Evolutionary conservation across 352 stramenopile species (phyloP).

Genomic region (Pythium scleroteichum): DNA sequence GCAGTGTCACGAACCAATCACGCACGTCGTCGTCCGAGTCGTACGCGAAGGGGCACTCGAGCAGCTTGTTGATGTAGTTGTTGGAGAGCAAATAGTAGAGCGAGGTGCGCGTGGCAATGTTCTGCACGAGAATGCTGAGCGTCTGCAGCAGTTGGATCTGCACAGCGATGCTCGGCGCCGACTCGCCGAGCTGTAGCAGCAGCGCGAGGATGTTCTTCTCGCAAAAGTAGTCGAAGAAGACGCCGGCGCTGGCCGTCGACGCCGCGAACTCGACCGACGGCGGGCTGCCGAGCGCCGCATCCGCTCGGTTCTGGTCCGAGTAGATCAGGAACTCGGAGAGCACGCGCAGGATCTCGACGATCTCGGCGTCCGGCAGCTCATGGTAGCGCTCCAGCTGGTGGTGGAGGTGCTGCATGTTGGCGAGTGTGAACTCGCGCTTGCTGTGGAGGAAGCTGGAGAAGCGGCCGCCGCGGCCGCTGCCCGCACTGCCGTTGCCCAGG

Average conservation of each 20-base stretch:
- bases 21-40: constrained; percentile 81
- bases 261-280: constrained; percentile 26
- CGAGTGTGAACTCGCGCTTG: constrained; percentile 60
- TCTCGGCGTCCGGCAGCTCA: constrained; percentile 62
- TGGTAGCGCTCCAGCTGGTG: constrained; percentile 57
- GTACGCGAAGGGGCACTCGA: constrained; percentile 72
- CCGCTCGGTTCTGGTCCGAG: constrained; percentile 74
- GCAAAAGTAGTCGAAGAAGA: constrained; percentile 97
- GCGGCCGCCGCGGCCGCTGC: constrained; percentile 23
- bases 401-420: constrained; percentile 78
- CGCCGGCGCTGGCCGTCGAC: constrained; percentile 36
- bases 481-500: constrained; percentile 25
- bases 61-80: constrained; percentile 94
- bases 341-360: constrained; percentile 82
- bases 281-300: constrained; percentile 5
- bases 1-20: constrained; percentile 88
- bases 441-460: constrained; percentile 23
- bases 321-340: constrained; percentile 89
- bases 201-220: constrained; percentile 95
- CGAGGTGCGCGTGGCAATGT: constrained; percentile 86
- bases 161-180: constrained; percentile 49
- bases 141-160: constrained; percentile 94
- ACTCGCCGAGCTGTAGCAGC: constrained; percentile 83
- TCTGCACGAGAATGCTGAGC: constrained; percentile 91
- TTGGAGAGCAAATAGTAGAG: constrained; percentile 96